These are phyloP conservation scores for Fusarium sp. DNA, from an alignment of 2,329 filamentous ascomycete genomes.

Conservation along the genomic window DNA sequence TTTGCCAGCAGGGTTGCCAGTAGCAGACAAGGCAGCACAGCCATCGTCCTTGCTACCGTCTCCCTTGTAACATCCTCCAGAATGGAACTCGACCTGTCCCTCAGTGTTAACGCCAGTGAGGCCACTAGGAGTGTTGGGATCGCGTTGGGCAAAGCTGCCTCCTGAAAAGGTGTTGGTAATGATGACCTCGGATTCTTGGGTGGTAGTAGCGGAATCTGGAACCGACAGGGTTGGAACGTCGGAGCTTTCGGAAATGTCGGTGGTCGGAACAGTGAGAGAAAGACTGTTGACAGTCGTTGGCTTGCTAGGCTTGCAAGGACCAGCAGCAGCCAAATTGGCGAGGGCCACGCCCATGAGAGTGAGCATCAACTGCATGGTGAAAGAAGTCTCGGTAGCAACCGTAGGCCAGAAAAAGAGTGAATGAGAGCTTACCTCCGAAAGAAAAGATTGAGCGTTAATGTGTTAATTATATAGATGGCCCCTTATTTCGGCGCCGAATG, in stretches of 20 bases:
- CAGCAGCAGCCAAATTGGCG: not conserved
- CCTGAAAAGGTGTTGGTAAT: not conserved
- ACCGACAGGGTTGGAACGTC: not conserved
- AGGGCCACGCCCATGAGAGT: constrained; percentile 5
- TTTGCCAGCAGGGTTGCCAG: not conserved
- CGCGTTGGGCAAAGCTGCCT: not conserved
- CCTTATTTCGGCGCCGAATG: not conserved
- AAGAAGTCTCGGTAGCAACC: not conserved
- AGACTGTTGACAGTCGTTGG: not conserved
- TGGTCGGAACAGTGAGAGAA: not conserved
- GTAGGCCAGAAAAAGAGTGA: not conserved
- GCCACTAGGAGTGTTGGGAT: not conserved
- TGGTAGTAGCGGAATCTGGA: not conserved
- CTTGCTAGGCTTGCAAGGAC: not conserved
- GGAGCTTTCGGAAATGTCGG: not conserved
- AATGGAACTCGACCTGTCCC: not conserved
- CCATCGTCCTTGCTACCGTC: constrained; percentile 16
- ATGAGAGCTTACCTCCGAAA: not conserved
- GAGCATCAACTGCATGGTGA: constrained; percentile 1
- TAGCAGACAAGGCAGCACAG: constrained; percentile 14
- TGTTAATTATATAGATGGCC: not conserved
- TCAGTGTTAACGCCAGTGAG: not conserved
- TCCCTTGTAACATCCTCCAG: constrained; percentile 11
- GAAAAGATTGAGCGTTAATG: not conserved
- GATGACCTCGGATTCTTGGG: not conserved